Evolutionary conservation across 768 basidiomycete genomes (phyloP).

Genomic region (Tulasnella sp.): DNA sequence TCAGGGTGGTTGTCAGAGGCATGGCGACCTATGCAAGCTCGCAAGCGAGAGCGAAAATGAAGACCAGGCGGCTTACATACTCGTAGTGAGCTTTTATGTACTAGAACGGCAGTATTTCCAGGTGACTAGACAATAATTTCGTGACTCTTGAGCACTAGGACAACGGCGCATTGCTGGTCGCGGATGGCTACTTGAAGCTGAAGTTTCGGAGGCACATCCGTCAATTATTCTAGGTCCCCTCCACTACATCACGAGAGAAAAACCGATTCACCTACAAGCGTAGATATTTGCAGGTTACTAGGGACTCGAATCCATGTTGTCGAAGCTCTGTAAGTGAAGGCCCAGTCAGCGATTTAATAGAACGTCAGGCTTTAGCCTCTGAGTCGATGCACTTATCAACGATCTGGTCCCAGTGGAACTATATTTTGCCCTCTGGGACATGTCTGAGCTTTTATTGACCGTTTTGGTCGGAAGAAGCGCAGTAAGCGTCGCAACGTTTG

Average conservation of each 20-base stretch:
- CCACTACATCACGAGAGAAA: not conserved
- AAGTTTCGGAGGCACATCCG: not conserved
- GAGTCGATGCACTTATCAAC: constrained; percentile 72
- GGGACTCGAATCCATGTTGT: constrained; percentile 95
- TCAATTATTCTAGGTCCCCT: not conserved
- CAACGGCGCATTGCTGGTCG: constrained; percentile 98
- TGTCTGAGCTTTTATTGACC: constrained; percentile 56
- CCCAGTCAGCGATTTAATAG: not conserved
- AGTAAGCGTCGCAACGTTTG: not conserved
- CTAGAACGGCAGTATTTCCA: constrained; percentile 98
- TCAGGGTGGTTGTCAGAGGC: constrained; percentile 93
- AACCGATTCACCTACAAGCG: constrained; percentile 74
- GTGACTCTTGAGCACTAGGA: constrained; percentile 95
- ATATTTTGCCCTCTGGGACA: constrained; percentile 80
- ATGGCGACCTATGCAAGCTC: constrained; percentile 94
- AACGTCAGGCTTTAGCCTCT: not conserved
- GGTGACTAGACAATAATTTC: constrained; percentile 99
- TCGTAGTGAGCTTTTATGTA: constrained; percentile 88
- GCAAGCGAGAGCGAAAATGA: constrained; percentile 95
- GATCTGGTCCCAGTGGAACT: constrained; percentile 98
- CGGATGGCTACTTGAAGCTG: constrained; percentile 96
- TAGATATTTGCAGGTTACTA: constrained; percentile 97
- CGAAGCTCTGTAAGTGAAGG: constrained; percentile 59
- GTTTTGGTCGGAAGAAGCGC: not conserved
- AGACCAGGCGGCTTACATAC: constrained; percentile 89